Evolutionary conservation across 176 grass and related monocot species (phyloP).

Genomic region (Poa annua): DNA sequence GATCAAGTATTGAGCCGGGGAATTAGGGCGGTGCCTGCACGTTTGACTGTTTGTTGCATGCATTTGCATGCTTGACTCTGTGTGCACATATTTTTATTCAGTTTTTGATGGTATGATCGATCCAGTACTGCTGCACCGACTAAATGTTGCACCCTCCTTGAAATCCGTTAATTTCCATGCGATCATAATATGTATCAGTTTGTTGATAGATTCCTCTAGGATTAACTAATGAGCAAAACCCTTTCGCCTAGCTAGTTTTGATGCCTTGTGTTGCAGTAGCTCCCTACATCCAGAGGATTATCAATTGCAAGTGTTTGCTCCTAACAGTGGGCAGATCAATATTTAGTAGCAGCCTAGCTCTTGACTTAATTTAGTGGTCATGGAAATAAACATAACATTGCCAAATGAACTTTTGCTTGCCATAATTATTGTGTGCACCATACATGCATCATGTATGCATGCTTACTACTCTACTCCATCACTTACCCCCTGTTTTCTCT

Average conservation of each 20-base stretch:
- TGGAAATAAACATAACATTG: not conserved
- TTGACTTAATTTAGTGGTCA: not conserved
- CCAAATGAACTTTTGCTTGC: not conserved
- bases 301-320: conserved; percentile 21
- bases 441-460: not conserved
- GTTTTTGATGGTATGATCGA: conserved; percentile 10
- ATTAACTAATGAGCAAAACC: not conserved
- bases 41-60: conserved; percentile 57
- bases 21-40: conserved; percentile 54
- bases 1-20: conserved; percentile 47
- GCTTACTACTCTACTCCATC: not conserved
- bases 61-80: conserved; percentile 25
- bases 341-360: not conserved
- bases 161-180: conserved; percentile 21
- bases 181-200: conserved; percentile 6
- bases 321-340: not conserved
- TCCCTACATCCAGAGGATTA: conserved; percentile 41
- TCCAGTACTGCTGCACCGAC: conserved; percentile 38
- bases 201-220: not conserved
- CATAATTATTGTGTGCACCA: conserved; percentile 14
- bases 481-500: conserved; percentile 5
- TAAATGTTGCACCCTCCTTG: conserved; percentile 45
- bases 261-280: conserved; percentile 43
- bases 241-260: conserved; percentile 2
- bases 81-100: not conserved